Evolutionary conservation across 139 green algal species (phyloP).

Genomic region (Zygnema circumcarinatum): DNA sequence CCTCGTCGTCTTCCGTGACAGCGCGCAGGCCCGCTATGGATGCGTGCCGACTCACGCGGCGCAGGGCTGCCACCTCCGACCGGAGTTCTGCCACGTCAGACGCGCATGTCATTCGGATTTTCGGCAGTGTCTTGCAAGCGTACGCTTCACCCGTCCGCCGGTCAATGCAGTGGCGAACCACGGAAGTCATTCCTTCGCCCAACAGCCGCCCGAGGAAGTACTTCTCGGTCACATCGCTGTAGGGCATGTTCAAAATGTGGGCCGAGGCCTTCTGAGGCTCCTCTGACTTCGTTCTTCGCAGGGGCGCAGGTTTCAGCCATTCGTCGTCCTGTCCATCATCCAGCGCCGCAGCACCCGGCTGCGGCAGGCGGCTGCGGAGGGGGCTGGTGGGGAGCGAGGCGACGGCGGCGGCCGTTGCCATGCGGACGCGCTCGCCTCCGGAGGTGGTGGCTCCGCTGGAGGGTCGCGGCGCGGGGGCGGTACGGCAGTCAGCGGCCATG

Average conservation of each 20-base stretch:
- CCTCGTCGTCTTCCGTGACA: conserved; percentile 1
- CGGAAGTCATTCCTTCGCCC: conserved; percentile 25
- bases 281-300: background rate
- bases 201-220: conserved; percentile 39
- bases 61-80: conserved; percentile 75
- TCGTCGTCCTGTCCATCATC: too few species aligned
- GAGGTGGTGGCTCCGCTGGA: too few species aligned
- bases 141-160: conserved; percentile 60
- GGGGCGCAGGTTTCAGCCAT: too few species aligned
- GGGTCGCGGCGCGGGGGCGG: too few species aligned
- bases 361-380: too few species aligned
- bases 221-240: background rate
- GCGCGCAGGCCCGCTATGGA: background rate
- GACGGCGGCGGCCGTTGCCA: too few species aligned
- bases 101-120: conserved; percentile 79
- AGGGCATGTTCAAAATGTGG: background rate
- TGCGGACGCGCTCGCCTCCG: too few species aligned
- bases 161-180: background rate
- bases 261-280: background rate
- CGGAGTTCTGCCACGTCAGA: conserved; percentile 93
- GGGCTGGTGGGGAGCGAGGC: too few species aligned
- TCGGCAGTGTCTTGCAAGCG: conserved; percentile 92
- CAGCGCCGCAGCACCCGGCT: too few species aligned
- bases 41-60: background rate
- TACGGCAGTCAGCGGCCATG: too few species aligned